phyloP scores from a whole-genome alignment of 768 basidiomycete species.

The Tephrocybe sp. region DNA sequence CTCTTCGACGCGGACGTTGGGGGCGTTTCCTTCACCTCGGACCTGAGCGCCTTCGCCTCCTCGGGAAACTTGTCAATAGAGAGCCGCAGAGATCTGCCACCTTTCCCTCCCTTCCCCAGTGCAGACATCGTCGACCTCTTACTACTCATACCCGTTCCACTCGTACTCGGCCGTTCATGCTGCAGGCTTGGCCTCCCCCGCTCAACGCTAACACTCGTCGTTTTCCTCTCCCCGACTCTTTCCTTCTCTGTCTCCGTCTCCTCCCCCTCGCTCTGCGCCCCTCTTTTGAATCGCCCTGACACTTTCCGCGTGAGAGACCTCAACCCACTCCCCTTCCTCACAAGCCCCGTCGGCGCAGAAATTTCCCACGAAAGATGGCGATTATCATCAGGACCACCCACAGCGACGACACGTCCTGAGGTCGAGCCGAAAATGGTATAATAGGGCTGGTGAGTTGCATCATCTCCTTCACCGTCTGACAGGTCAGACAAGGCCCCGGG shows the following conservation, averaged over 20 bases:
- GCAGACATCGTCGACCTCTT: constrained; percentile 14
- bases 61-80: constrained; percentile 32
- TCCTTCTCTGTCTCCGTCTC: constrained; percentile 2
- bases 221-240: background rate
- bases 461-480: background rate
- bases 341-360: constrained; percentile 8
- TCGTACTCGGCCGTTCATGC: constrained; percentile 21
- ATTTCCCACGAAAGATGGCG: constrained; percentile 24
- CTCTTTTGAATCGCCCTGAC: constrained; percentile 32
- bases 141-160: constrained; percentile 17
- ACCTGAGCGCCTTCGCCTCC: constrained; percentile 1
- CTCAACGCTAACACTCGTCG: constrained; percentile 3
- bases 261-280: constrained; percentile 8
- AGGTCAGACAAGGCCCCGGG: no score
- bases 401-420: constrained; percentile 43
- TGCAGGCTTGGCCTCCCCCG: constrained; percentile 33
- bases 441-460: constrained; percentile 37
- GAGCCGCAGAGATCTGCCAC: constrained; percentile 26
- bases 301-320: constrained; percentile 34
- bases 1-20: background rate
- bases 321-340: constrained; percentile 16
- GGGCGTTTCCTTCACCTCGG: background rate
- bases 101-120: constrained; percentile 12
- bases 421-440: constrained; percentile 56
- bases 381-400: constrained; percentile 41